phyloP scores from a whole-genome alignment of 176 grass and related monocot species.

The Dactylis glomerata region DNA sequence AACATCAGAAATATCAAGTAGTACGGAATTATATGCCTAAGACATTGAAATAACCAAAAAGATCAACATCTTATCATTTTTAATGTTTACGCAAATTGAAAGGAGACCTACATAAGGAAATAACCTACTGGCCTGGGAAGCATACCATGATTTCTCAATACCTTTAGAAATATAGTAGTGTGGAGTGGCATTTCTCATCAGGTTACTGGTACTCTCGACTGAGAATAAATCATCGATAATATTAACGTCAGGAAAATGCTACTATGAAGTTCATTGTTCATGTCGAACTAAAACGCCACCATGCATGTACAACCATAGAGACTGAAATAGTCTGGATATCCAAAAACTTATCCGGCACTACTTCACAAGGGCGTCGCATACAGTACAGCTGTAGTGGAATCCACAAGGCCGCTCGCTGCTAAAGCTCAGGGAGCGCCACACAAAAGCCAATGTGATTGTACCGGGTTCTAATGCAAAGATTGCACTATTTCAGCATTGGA shows the following conservation, averaged over 20 bases:
- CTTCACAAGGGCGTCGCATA: not conserved
- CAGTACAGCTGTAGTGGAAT: not conserved
- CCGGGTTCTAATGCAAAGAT: not conserved
- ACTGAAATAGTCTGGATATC: not conserved
- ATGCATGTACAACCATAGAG: not conserved
- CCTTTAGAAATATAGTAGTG: not conserved
- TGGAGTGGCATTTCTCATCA: not conserved
- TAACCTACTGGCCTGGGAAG: not conserved
- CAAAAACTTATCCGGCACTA: not conserved
- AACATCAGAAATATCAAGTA: not conserved
- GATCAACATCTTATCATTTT: not conserved
- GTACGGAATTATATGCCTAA: not conserved
- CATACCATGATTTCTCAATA: not conserved
- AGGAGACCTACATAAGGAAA: not conserved
- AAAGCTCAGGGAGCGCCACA: too few species aligned
- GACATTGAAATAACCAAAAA: not conserved
- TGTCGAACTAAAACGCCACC: not conserved
- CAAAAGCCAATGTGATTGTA: too few species aligned
- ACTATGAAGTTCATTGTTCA: too few species aligned
- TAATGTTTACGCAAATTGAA: not conserved
- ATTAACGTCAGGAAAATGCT: too few species aligned
- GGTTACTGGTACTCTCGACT: not conserved
- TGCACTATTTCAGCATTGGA: not conserved
- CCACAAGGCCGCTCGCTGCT: too few species aligned
- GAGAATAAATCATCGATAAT: not conserved